Evolutionary conservation across 2,329 filamentous ascomycete species (phyloP).

Genomic region (Dothiorella sarmentorum): DNA sequence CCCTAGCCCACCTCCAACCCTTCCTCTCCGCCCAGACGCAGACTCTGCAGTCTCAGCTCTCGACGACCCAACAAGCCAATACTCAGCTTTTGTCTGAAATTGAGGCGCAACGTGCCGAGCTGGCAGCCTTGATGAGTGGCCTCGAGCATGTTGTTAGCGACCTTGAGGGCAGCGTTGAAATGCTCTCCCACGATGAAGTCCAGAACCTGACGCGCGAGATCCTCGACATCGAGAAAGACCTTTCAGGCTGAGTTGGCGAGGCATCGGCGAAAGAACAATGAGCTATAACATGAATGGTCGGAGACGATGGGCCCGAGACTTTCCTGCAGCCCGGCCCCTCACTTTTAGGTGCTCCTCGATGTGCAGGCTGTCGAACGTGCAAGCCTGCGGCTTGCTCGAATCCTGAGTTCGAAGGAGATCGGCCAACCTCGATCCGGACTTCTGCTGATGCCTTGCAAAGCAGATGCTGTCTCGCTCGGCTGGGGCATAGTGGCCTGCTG

Average conservation of each 20-base stretch:
- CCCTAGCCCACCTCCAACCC: constrained; percentile 57
- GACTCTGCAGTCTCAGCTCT: constrained; percentile 50
- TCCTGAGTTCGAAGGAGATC: too few species aligned
- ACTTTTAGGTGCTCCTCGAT: too few species aligned
- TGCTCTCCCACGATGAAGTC: constrained; percentile 38
- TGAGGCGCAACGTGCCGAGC: constrained; percentile 54
- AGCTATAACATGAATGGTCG: too few species aligned
- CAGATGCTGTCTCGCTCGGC: too few species aligned
- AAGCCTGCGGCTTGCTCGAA: background rate
- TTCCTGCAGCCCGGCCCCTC: too few species aligned
- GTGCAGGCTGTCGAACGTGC: too few species aligned
- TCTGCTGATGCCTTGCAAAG: too few species aligned
- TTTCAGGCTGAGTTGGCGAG: background rate
- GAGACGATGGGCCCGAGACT: too few species aligned
- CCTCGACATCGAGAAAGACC: constrained; percentile 28
- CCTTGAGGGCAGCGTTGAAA: constrained; percentile 49
- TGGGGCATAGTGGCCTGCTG: too few species aligned
- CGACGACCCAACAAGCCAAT: constrained; percentile 52
- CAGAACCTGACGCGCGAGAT: constrained; percentile 35
- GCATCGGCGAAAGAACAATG: background rate
- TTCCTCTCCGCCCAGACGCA: constrained; percentile 51
- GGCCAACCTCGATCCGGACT: too few species aligned
- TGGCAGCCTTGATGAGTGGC: constrained; percentile 52
- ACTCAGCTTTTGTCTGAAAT: constrained; percentile 51
- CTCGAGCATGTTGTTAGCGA: constrained; percentile 57